Conservation (phyloP, 2,329 filamentous ascomycete genomes). For the Exserohilum turcica region DNA sequence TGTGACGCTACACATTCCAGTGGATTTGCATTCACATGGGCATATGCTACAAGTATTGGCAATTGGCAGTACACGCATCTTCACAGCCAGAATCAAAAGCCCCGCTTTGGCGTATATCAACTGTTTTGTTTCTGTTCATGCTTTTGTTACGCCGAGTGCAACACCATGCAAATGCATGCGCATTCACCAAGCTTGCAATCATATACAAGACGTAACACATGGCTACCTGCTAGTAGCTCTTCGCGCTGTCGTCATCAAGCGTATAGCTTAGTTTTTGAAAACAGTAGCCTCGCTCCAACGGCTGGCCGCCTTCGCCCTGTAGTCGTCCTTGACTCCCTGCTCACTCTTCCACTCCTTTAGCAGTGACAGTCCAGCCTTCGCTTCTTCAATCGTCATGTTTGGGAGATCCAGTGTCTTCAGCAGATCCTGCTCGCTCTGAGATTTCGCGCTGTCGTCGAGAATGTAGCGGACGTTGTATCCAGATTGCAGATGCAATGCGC, state of each 20-base stretch:
- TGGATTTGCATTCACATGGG: background rate
- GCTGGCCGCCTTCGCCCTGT: conserved; percentile 48
- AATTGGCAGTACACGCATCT: too few species aligned
- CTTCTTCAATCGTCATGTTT: conserved; percentile 61
- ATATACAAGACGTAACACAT: conserved; percentile 6
- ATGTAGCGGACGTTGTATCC: conserved; percentile 65
- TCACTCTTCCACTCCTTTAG: conserved; percentile 59
- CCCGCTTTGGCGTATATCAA: background rate
- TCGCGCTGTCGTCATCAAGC: background rate
- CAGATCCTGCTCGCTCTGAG: conserved; percentile 66
- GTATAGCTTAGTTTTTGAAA: conserved; percentile 32
- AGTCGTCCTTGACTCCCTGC: conserved; percentile 56
- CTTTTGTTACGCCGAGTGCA: conserved; percentile 6
- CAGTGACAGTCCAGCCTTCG: conserved; percentile 59
- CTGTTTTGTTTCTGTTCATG: conserved; percentile 9
- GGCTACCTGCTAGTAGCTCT: background rate
- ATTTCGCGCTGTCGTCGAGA: conserved; percentile 62
- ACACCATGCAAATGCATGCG: conserved; percentile 11
- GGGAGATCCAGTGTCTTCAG: conserved; percentile 61
- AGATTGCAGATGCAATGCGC: conserved; percentile 66
- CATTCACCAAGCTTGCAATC: conserved; percentile 6
- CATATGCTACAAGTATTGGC: background rate
- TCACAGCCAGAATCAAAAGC: too few species aligned
- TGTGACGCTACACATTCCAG: background rate
- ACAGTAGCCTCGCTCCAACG: conserved; percentile 49